A percentile compares a stretch with the other conserved stretches of the same genome.
These are phyloP conservation scores for Coemansia sp. DNA, from an alignment of 192 early-diverging fungal genomes.

Conservation along the genomic window DNA sequence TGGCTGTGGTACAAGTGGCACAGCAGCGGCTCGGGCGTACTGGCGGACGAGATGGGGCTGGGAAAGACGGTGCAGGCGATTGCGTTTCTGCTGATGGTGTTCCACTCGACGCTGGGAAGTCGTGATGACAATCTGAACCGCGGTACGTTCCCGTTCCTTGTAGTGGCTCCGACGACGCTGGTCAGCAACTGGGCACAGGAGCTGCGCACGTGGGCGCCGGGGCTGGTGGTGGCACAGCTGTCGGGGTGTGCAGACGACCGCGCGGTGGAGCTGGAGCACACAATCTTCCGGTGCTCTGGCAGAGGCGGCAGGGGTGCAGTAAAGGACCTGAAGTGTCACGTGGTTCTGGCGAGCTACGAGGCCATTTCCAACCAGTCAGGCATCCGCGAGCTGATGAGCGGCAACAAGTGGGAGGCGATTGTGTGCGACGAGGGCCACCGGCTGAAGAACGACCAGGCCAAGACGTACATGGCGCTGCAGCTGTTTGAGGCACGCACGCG, in stretches of 20 bases:
- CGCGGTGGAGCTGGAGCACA: slow-evolving; percentile 49
- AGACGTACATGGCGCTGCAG: slow-evolving; percentile 77
- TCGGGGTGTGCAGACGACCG: slow-evolving; percentile 71
- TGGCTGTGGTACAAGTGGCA: slow-evolving; percentile 91
- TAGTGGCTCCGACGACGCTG: slow-evolving; percentile 93
- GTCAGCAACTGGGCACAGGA: slow-evolving; percentile 88
- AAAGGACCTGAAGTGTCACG: slow-evolving; percentile 76
- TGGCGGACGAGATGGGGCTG: slow-evolving; percentile 92
- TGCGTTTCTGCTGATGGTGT: slow-evolving; percentile 77
- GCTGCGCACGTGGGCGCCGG: slow-evolving; percentile 90
- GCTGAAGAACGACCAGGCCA: slow-evolving; percentile 87
- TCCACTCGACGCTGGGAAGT: slow-evolving; percentile 49
- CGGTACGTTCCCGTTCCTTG: slow-evolving; percentile 86
- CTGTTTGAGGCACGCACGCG: slow-evolving; percentile 78
- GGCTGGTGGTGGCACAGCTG: slow-evolving; percentile 82
- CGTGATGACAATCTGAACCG: slow-evolving; percentile 45
- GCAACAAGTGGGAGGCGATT: slow-evolving; percentile 80
- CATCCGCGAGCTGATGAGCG: slow-evolving; percentile 46
- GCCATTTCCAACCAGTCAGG: slow-evolving; percentile 75
- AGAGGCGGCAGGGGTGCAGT: background rate
- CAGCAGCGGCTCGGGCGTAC: slow-evolving; percentile 80
- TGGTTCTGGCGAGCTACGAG: slow-evolving; percentile 93
- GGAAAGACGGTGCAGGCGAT: slow-evolving; percentile 98
- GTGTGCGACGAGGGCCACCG: slow-evolving; percentile 96
- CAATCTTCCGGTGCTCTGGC: slow-evolving; percentile 17